Base-by-base conservation (phyloP, 2,329 filamentous ascomycete species). In the Sarocladiaceae sp. region DNA sequence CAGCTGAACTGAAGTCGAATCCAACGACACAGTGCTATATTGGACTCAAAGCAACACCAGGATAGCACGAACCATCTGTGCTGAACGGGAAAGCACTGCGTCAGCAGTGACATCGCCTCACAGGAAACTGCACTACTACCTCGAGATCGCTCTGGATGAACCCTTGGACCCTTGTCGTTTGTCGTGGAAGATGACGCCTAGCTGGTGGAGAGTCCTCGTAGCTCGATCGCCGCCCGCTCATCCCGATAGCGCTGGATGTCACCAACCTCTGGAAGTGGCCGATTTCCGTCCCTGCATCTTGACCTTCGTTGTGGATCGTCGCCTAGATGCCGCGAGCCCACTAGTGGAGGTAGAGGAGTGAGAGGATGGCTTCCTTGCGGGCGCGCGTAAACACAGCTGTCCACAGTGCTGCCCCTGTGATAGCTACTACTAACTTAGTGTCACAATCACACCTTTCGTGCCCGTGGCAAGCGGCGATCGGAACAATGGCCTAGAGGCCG, bases 281-380 rank as follows among this genome's bases (percentile, higher is more conserved):
- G 40, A 44, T 44, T 26, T 44, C 22, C 23, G 23, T 28, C 40
- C 40, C 40, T 44, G 40, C 40, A 44, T 44, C 23, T 44, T 20
- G 40, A 20, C 23, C 13, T 28, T 22, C 4, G 15, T 23, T 26
- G 22, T 26, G 40, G 40, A 44, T 44, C 40, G 20, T 26, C 13
- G 40, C 40, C 22, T n/a, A 44, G 40, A 26, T 44, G 40, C 23
- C 22, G 40, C 20, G 40, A 44, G 40, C 22, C 23, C 13, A 28
- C 40, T 44, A 44, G 40, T 22, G 20, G 15, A 5, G 18, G 33
- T 5, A n/a, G 7, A 36, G n/a, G n/a, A n/a, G n/a, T 37, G 35
- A 37, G 35, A 37, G 35, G 35, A n/a, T n/a, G n/a, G n/a, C n/a
- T n/a, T n/a, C n/a, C 33, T 15, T 31, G 33, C 37, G 37, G 37